phyloP scores from a whole-genome alignment of 495 filamentous ascomycete genomes.

The Ascodesmis nigricans region DNA sequence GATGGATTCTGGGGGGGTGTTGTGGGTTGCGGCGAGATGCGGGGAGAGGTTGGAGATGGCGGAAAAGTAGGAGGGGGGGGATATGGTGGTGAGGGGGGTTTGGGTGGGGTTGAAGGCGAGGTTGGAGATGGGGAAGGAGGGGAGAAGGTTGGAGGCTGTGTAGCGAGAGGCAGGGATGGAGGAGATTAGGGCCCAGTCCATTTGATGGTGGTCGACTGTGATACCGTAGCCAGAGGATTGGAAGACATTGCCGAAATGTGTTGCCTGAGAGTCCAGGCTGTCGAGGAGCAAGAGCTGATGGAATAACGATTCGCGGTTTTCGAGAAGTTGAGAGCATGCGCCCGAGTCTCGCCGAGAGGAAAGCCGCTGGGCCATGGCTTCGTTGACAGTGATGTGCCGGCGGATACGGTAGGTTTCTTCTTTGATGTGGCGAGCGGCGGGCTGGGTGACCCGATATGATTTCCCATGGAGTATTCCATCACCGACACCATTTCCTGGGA shows the following conservation, averaged over 20 bases:
- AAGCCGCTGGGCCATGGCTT: background rate
- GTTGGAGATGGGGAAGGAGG: background rate
- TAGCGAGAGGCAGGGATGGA: background rate
- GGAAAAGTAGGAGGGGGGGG: background rate
- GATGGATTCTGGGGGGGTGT: conserved; percentile 1
- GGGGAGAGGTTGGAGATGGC: background rate
- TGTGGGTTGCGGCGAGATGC: background rate
- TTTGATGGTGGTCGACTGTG: background rate
- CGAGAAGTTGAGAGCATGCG: background rate
- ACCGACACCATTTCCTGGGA: background rate
- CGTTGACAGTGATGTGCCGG: background rate
- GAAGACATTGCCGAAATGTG: background rate
- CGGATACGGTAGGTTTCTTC: background rate
- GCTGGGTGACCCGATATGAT: background rate
- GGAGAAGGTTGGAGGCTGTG: background rate
- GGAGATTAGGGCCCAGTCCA: background rate
- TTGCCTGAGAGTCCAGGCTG: background rate
- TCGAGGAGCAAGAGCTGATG: background rate
- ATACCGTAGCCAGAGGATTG: background rate
- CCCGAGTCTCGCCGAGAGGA: too few relatives aligned
- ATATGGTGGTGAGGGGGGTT: background rate
- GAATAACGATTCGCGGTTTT: background rate
- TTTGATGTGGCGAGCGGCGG: background rate
- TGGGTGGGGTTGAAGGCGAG: background rate
- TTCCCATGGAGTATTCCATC: background rate